phyloP scores from a whole-genome alignment of 2,329 filamentous ascomycete species.

The Septoria petroselini region DNA sequence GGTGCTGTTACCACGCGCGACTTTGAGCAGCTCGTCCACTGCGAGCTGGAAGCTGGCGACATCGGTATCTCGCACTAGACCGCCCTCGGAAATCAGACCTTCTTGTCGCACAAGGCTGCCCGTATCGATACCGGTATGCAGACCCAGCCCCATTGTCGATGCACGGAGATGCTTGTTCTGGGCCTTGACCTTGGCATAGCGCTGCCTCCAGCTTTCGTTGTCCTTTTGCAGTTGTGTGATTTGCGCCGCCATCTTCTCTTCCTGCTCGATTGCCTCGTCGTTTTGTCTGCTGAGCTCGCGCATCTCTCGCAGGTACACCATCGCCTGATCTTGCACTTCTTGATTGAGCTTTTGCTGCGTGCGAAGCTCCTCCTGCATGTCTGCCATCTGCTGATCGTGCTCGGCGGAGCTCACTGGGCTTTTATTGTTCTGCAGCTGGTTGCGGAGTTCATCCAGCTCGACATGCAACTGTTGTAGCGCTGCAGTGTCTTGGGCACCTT shows the following conservation, averaged over 20 bases:
- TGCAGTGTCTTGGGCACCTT: conserved; percentile 41
- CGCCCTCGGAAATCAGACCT: conserved; percentile 58
- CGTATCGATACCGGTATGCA: conserved; percentile 55
- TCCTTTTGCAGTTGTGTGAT: conserved; percentile 77
- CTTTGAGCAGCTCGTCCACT: conserved; percentile 83
- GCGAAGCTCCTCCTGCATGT: conserved; percentile 61
- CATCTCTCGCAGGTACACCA: conserved; percentile 86
- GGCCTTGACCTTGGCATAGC: conserved; percentile 83
- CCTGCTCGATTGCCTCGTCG: conserved; percentile 72
- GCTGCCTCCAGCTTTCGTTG: conserved; percentile 83
- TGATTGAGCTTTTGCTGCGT: conserved; percentile 81
- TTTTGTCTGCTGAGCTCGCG: conserved; percentile 77
- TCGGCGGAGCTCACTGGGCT: conserved; percentile 48
- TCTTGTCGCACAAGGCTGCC: conserved; percentile 63
- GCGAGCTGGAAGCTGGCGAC: conserved; percentile 93
- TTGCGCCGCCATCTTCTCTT: conserved; percentile 71
- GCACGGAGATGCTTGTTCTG: conserved; percentile 78
- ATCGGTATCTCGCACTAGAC: conserved; percentile 84
- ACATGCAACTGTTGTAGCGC: conserved; percentile 32
- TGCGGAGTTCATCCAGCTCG: conserved; percentile 23
- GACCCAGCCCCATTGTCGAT: conserved; percentile 72
- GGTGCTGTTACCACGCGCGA: conserved; percentile 69
- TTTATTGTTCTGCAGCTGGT: conserved; percentile 18
- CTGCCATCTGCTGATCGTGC: conserved; percentile 58
- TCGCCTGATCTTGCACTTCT: conserved; percentile 79